phyloP scores from a whole-genome alignment of 495 filamentous ascomycete genomes.

The Halenospora varia region DNA sequence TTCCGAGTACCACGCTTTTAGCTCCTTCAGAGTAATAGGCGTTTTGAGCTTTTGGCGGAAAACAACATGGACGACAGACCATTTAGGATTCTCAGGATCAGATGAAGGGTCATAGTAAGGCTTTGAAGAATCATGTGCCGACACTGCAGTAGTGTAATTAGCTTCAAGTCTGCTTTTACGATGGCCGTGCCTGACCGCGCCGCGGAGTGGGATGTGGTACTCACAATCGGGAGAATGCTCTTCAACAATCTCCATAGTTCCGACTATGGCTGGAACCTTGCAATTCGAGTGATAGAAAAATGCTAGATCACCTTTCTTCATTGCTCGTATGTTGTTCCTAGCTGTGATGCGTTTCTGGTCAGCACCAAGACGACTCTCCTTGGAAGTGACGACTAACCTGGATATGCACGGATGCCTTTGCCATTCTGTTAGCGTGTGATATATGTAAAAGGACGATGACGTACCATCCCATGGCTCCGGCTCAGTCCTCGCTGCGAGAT shows the following conservation, averaged over 20 bases:
- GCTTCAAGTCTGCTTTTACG: too few relatives aligned
- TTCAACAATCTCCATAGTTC: conserved; percentile 87
- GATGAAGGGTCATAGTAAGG: conserved; percentile 79
- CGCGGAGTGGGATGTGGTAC: too few relatives aligned
- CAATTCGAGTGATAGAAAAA: conserved; percentile 99
- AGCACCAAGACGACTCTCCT: too few relatives aligned
- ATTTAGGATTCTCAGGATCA: conserved; percentile 72
- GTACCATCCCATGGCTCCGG: conserved; percentile 90
- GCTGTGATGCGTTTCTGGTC: conserved; percentile 37
- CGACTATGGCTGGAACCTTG: conserved; percentile 84
- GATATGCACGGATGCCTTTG: conserved; percentile 17
- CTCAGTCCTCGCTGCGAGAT: conserved; percentile 60
- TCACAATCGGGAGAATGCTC: conserved; percentile 77
- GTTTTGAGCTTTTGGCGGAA: conserved; percentile 77
- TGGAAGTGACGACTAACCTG: too few relatives aligned
- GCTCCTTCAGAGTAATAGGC: conserved; percentile 67
- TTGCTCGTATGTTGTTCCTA: conserved; percentile 80
- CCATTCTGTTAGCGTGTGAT: conserved; percentile 16
- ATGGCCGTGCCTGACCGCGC: too few relatives aligned
- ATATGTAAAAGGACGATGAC: conserved; percentile 10
- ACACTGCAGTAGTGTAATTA: conserved; percentile 52
- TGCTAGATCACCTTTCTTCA: conserved; percentile 87
- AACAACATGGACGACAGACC: conserved; percentile 83
- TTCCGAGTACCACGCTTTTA: conserved; percentile 57
- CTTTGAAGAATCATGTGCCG: conserved; percentile 70